Evolutionary conservation across 202 grass and related monocot genomes (phyloP), one percentile per base, ranked within the genome.

Genomic region (Hordeum pubiflorum): DNA sequence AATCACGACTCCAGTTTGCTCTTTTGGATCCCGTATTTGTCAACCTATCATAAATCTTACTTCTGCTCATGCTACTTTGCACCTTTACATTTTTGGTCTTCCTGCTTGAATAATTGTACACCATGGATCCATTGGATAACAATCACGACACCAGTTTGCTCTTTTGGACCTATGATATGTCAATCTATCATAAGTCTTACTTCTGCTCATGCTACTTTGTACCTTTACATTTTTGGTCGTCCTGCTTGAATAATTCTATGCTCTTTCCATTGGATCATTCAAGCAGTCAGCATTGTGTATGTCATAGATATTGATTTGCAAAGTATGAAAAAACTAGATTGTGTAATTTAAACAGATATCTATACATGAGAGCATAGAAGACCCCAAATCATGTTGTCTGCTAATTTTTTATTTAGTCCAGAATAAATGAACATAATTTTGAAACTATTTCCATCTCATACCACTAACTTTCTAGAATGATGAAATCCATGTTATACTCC

Each of bases 261-360:
- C 32, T 39, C 4, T 70, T 63, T 54, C 3, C 55, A 40, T 58
- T 70, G 33, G 46, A 66, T 66, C 17, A 77, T 82, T 50, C 8
- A 58, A 31, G 41, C 8, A 72, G 69, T 46, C 67, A 65, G 46
- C 43, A 58, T 26, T 38, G 34, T 60, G 8, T 3, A 10, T 4
- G 40, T 64, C 44, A 63, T 38, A 36, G 8, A 0, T 40, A 54
- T 44, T 9, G 17, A 18, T 13, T 63, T 71, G 40, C 38, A 60
- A 70, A n/a, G 56, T 82, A 77, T 36, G 46, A 40, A 74, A 34
- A 21, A 82, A 54, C 23, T 61, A 68, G 15, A 78, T n/a, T 63
- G 4, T 55, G 15, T 41, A 48, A 37, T 69, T 61, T 62, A 11
- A 55, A 55, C 10, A 76, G 38, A 48, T 13, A 46, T 68, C 29